Evolutionary conservation across 1,284 basidiomycete genomes (phyloP).

Genomic region (Boletus semigastroideus): DNA sequence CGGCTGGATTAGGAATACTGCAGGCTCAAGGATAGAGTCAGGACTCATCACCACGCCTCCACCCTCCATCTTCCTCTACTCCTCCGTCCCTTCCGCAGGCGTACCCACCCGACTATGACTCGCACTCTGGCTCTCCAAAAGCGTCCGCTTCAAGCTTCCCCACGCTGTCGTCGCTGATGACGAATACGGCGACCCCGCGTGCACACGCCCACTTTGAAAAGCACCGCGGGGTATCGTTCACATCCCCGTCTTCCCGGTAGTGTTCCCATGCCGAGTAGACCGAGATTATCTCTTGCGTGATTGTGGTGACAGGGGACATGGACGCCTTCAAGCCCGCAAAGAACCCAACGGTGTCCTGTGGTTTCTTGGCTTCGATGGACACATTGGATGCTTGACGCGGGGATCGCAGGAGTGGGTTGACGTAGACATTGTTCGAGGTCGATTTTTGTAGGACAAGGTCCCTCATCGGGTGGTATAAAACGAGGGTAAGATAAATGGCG

Average conservation of each 20-base stretch:
- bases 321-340: slow-evolving; percentile 86
- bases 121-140: slow-evolving; percentile 24
- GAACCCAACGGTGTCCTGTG: slow-evolving; percentile 76
- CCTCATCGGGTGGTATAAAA: slow-evolving; percentile 59
- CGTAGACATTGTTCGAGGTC: slow-evolving; percentile 18
- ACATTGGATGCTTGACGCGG: slow-evolving; percentile 42
- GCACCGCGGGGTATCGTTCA: slow-evolving; percentile 25
- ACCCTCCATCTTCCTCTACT: slow-evolving; percentile 13
- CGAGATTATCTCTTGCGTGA: slow-evolving; percentile 88
- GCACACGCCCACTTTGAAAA: slow-evolving; percentile 8
- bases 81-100: slow-evolving; percentile 18
- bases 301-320: slow-evolving; percentile 77
- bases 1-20: too few species aligned
- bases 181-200: slow-evolving; percentile 19
- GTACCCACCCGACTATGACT: slow-evolving; percentile 25
- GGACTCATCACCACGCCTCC: slow-evolving; percentile 43
- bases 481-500: slow-evolving; percentile 83
- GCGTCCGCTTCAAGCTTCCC: slow-evolving; percentile 21
- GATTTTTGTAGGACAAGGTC: slow-evolving; percentile 37
- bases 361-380: slow-evolving; percentile 39
- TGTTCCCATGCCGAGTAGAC: slow-evolving; percentile 87
- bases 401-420: slow-evolving; percentile 47
- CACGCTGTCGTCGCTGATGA: slow-evolving; percentile 3
- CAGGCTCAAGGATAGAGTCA: too few species aligned
- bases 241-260: slow-evolving; percentile 61